Evolutionary conservation across 306 rosid species (phyloP).

Genomic region (Quercus suber): DNA sequence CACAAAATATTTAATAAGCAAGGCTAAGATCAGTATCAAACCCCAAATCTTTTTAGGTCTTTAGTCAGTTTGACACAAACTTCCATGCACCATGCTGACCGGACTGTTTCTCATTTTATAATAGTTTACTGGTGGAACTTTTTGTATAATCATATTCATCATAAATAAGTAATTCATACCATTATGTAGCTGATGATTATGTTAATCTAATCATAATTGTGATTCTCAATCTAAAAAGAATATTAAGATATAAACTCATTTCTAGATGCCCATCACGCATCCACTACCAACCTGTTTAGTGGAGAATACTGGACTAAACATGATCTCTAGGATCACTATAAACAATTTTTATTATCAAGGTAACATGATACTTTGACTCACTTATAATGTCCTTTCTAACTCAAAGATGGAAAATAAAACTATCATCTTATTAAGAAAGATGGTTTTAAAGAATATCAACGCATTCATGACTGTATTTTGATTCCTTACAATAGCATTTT

Average conservation of each 20-base stretch:
- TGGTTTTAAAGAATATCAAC: too few relatives aligned
- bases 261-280: background rate
- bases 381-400: background rate
- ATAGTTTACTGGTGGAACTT: background rate
- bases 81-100: background rate
- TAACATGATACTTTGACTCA: background rate
- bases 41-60: background rate
- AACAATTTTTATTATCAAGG: background rate
- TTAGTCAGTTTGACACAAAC: slow-evolving; percentile 15
- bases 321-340: background rate
- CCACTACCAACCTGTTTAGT: background rate
- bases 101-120: background rate
- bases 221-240: background rate
- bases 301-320: background rate
- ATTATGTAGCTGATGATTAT: background rate
- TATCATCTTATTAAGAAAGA: too few relatives aligned
- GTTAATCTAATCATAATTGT: background rate
- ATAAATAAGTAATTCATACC: background rate
- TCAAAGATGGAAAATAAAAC: too few relatives aligned
- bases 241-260: background rate
- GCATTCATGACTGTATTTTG: background rate
- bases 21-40: slow-evolving; percentile 11
- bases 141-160: background rate
- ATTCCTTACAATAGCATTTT: background rate
- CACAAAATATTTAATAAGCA: background rate